Percentiles rank a stretch among this genome's conserved stretches.
These are phyloP conservation scores for Sextonia rubra DNA, from an alignment of 164 flowering plant species.

Conservation along the genomic window DNA sequence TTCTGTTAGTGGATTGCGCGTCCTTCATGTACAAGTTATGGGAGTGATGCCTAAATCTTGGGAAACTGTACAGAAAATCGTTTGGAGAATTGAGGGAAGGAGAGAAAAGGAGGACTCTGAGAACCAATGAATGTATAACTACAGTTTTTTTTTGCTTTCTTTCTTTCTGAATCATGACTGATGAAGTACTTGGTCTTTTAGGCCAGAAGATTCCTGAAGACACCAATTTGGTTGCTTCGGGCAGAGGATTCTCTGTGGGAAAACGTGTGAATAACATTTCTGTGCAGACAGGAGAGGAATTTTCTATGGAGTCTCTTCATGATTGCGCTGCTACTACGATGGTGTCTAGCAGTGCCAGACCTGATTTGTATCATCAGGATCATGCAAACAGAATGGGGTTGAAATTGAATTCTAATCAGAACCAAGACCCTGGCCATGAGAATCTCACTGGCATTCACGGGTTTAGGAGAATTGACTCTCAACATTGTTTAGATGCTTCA, in stretches of 20 bases:
- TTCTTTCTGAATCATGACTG: constrained; percentile 25
- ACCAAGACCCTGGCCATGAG: constrained; percentile 27
- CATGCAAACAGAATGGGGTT: constrained; percentile 20
- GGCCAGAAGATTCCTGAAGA: constrained; percentile 29
- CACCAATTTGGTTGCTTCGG: constrained; percentile 7
- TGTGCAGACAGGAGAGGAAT: constrained; percentile 80
- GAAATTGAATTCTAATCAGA: constrained; percentile 20
- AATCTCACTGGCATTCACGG: constrained; percentile 48
- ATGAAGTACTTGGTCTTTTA: constrained; percentile 30
- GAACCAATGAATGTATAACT: constrained; percentile 5
- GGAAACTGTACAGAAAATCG: not conserved
- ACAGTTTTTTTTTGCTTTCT: constrained; percentile 2
- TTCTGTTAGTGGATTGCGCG: not conserved
- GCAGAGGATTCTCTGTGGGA: constrained; percentile 6
- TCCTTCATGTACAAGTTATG: not conserved
- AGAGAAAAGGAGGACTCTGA: not conserved
- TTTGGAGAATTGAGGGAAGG: constrained; percentile 3
- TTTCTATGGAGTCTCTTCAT: constrained; percentile 54
- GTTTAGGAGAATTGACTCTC: constrained; percentile 33
- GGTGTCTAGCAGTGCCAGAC: constrained; percentile 12
- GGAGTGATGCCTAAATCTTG: not conserved
- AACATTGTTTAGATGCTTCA: constrained; percentile 17
- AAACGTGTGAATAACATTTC: constrained; percentile 39
- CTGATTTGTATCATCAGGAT: constrained; percentile 22
- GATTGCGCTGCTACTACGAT: constrained; percentile 37